A percentile compares a stretch with the other conserved stretches of the same genome.
Conservation (phyloP, 495 filamentous ascomycete species). For the Penicillium verhagenii region DNA sequence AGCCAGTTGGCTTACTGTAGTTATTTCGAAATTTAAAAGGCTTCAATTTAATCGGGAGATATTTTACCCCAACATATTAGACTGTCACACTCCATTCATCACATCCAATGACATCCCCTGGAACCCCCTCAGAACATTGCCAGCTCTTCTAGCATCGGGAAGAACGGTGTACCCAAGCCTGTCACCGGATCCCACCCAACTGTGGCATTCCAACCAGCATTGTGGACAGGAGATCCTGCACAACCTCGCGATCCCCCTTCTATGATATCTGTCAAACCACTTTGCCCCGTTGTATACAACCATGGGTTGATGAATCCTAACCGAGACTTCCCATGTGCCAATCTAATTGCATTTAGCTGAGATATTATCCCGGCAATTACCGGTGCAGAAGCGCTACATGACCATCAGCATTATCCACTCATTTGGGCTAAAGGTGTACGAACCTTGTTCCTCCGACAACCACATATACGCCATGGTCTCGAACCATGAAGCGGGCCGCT, state of each 20-base stretch:
- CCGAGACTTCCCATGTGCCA: constrained; percentile 43
- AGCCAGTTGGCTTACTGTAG: not conserved
- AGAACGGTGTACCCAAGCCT: constrained; percentile 29
- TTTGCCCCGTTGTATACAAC: constrained; percentile 50
- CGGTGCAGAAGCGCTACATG: constrained; percentile 47
- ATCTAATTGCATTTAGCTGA: constrained; percentile 57
- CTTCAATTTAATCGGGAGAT: too few relatives aligned
- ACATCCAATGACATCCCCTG: not conserved
- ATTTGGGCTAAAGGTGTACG: constrained; percentile 3
- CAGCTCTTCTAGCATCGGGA: not conserved
- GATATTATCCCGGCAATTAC: constrained; percentile 55
- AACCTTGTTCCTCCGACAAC: constrained; percentile 46
- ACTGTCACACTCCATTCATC: not conserved
- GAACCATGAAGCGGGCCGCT: constrained; percentile 35
- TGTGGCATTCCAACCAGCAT: constrained; percentile 49
- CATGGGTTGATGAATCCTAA: constrained; percentile 67
- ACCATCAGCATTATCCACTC: constrained; percentile 5
- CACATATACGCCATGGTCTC: constrained; percentile 36
- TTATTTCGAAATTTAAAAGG: not conserved
- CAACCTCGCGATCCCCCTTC: constrained; percentile 55
- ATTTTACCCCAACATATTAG: too few relatives aligned
- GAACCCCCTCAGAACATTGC: not conserved
- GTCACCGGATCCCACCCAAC: constrained; percentile 39
- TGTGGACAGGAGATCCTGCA: constrained; percentile 39
- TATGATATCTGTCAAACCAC: constrained; percentile 58